Base-by-base conservation (phyloP, 2,329 filamentous ascomycete species). In the Capronia epimyces region DNA sequence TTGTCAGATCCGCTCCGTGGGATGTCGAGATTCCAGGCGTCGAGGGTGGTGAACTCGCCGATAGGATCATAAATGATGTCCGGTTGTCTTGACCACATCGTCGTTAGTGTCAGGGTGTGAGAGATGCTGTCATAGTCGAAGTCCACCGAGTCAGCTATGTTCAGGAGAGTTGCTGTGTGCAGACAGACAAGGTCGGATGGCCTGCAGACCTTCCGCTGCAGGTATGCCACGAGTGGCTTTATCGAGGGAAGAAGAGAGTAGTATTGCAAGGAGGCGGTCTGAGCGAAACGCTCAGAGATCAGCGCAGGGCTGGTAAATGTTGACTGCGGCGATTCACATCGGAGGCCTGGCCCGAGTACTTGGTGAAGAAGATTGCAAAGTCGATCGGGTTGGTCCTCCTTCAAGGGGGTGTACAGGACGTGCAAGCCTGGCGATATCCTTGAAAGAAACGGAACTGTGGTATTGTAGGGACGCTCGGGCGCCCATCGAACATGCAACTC, bases 401-500 rank as follows among this genome's bases (percentile, higher is more conserved):
- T 46, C 18, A 56, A 32, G 12, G 86, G 85, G 0, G 84, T 86
- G 65, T 84, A 89, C 62, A 86, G 86, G 21, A 89, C 73, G 71
- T 96, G 89, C 18, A 97, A 71, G 2, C 91, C 91, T 0, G 90
- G 83, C 1, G 88, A 82, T 12, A 89, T 68, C 52, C 86, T 80
- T 45, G 89, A 89, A 37, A 80, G 73, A 62, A 93, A 84, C 1
- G 90, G 90, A 32, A 83, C 76, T 39, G 84, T 71, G 1, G 78
- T 72, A 32, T 78, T 71, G 65, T 83, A 84, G 1, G 75, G 62
- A 5, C 64, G 62, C 2, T 80, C 71, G 12, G 82, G 80, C n/a
- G 80, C 77, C 87, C 89, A 95, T 65, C 86, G 81, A 52, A 96
- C 72, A 67, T 91, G 86, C 36, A 96, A 71, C 66, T 89, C 83